Conservation (phyloP, 345 rosid genomes). For the Lepidium aucheri region DNA sequence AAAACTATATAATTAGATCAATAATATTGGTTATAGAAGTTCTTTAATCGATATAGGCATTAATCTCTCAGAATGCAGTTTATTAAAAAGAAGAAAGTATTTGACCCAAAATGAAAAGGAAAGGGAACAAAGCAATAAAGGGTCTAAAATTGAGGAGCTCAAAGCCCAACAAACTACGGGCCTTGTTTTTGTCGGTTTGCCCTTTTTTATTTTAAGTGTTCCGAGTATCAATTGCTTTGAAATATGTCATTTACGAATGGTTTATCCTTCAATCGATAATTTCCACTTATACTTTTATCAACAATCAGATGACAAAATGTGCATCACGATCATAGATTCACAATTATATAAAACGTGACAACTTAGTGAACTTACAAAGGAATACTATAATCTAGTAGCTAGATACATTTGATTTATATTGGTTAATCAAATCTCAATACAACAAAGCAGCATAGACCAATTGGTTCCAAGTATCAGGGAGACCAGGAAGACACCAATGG, state of each 20-base stretch:
- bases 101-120: no score
- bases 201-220: not conserved
- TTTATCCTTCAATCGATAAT: not conserved
- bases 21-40: no score
- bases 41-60: no score
- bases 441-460: conserved; percentile 58
- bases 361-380: not conserved
- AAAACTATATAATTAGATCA: no score
- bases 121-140: no score
- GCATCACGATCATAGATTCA: not conserved
- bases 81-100: no score
- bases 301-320: not conserved
- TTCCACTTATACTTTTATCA: not conserved
- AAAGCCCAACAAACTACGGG: no score
- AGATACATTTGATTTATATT: conserved; percentile 21
- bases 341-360: conserved; percentile 14
- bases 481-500: conserved; percentile 99
- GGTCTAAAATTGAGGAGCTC: no score
- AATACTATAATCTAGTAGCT: conserved; percentile 7
- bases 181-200: no score
- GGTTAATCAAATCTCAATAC: conserved; percentile 24
- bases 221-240: not conserved
- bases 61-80: no score
- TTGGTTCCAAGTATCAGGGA: conserved; percentile 95
- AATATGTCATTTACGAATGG: not conserved